Conservation (phyloP, 306 rosid genomes). For the Rubus idaeus region DNA sequence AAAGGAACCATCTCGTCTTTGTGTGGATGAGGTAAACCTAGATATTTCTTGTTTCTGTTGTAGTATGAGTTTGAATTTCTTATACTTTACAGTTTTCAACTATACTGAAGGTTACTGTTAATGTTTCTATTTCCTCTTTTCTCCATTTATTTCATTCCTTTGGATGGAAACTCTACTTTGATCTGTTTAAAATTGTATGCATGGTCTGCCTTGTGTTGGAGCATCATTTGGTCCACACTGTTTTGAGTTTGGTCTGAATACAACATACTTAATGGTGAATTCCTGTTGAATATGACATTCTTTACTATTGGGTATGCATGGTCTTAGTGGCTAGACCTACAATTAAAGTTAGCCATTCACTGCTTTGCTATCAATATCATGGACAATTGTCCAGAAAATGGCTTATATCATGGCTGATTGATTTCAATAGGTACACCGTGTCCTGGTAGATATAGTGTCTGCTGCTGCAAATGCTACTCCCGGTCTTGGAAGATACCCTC, state of each 20-base stretch:
- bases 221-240: neutral
- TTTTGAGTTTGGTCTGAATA: neutral
- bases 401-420: conserved; percentile 25
- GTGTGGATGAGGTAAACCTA: conserved; percentile 89
- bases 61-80: too few relatives aligned
- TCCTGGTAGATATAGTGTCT: conserved; percentile 79
- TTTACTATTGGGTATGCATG: neutral
- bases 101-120: neutral
- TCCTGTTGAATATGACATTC: neutral
- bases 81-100: conserved; percentile 9
- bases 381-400: conserved; percentile 7
- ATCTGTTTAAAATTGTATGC: neutral
- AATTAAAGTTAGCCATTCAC: neutral
- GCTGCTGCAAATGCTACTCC: conserved; percentile 91
- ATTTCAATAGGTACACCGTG: conserved; percentile 76
- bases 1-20: conserved; percentile 94
- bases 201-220: neutral
- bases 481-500: conserved; percentile 98
- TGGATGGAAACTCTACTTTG: neutral
- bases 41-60: too few relatives aligned
- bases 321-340: neutral
- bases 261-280: neutral
- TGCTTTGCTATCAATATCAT: neutral
- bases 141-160: neutral
- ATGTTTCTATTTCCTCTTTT: too few relatives aligned